A percentile compares a stretch with the other conserved stretches of the same genome.
phyloP scores from a whole-genome alignment of 139 green algal genomes.

The Closterium sp. region DNA sequence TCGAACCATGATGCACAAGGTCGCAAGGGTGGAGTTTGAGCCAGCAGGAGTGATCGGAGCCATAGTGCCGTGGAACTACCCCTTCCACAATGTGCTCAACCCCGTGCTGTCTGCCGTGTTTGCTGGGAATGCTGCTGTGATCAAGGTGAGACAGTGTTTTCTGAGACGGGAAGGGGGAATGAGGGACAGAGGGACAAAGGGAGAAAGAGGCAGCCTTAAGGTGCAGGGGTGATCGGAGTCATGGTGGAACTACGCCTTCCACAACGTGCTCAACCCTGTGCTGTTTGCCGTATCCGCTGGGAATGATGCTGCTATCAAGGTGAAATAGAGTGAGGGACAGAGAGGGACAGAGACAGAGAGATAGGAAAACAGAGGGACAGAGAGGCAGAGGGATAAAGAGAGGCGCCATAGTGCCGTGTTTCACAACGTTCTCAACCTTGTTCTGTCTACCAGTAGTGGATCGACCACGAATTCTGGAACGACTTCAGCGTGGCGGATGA shows the following conservation, averaged over 20 bases:
- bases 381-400: background rate
- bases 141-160: slow-evolving; percentile 74
- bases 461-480: no score
- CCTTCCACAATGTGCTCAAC: slow-evolving; percentile 99
- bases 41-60: slow-evolving; percentile 81
- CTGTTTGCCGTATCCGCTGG: slow-evolving; percentile 56
- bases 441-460: no score
- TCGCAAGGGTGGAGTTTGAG: slow-evolving; percentile 84
- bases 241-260: background rate
- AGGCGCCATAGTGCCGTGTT: background rate
- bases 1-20: slow-evolving; percentile 96
- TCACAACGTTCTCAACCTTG: no score
- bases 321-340: background rate
- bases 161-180: background rate
- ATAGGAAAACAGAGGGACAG: background rate
- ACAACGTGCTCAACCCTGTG: slow-evolving; percentile 50
- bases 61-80: slow-evolving; percentile 99
- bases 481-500: no score
- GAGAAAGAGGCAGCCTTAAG: background rate
- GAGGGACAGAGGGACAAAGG: background rate
- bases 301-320: no score
- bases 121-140: slow-evolving; percentile 89
- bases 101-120: slow-evolving; percentile 88
- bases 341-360: background rate
- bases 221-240: slow-evolving; percentile 3